Conservation (phyloP, 2,329 filamentous ascomycete species). For the Pyricularia grisea region DNA sequence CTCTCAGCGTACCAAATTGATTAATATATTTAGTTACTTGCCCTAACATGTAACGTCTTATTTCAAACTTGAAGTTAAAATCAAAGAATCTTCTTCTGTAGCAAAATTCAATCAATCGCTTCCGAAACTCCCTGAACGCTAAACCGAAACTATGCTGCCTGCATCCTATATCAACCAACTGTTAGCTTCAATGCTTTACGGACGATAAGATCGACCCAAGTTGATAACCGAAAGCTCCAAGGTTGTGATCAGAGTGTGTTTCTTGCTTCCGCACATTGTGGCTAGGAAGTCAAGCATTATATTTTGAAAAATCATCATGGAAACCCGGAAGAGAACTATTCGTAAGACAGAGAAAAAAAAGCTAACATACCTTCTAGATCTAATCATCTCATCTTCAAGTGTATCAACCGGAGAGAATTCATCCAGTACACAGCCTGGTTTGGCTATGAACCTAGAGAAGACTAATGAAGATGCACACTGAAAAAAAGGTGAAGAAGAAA, state of each 20-base stretch:
- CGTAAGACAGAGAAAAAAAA: neutral
- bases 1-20: neutral
- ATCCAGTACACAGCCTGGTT: neutral
- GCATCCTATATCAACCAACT: neutral
- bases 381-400: neutral
- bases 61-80: neutral
- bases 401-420: neutral
- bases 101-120: neutral
- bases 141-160: neutral
- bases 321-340: neutral
- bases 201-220: neutral
- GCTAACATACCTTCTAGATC: neutral
- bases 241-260: neutral
- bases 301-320: slow-evolving; percentile 3
- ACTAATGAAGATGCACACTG: neutral
- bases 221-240: neutral
- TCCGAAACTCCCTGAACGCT: neutral
- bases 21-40: neutral
- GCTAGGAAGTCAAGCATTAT: slow-evolving; percentile 6
- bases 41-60: neutral
- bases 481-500: neutral
- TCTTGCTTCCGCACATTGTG: slow-evolving; percentile 1
- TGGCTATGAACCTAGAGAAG: neutral
- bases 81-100: neutral
- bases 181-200: neutral